These are phyloP conservation scores for Sporothrix pallida DNA, from an alignment of 2,329 filamentous ascomycete genomes.

Conservation along the genomic window DNA sequence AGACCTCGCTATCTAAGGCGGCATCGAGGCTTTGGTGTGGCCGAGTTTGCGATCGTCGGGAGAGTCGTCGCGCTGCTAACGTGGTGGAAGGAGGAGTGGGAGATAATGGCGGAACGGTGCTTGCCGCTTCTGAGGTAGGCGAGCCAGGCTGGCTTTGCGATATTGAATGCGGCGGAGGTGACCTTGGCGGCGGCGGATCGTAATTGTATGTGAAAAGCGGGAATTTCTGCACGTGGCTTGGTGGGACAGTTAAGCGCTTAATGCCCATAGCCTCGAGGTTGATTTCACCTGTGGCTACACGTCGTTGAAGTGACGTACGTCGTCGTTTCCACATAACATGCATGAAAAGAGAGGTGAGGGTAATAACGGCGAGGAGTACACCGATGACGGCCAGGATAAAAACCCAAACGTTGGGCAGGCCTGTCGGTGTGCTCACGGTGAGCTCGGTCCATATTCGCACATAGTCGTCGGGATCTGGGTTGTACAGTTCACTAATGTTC, in stretches of 20 bases:
- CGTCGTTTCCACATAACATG: constrained; percentile 76
- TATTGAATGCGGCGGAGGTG: constrained; percentile 1
- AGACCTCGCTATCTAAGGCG: not conserved
- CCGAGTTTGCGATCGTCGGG: not conserved
- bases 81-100: not conserved
- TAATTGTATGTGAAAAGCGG: constrained; percentile 78
- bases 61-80: constrained; percentile 1
- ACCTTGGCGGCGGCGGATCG: constrained; percentile 50
- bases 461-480: constrained; percentile 62
- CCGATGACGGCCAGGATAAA: constrained; percentile 75
- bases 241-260: constrained; percentile 78
- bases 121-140: not conserved
- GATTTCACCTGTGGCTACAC: constrained; percentile 78
- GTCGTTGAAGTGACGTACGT: constrained; percentile 68
- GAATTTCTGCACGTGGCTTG: constrained; percentile 71
- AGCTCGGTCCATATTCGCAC: constrained; percentile 66
- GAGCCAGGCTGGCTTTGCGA: constrained; percentile 3
- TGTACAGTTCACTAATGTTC: constrained; percentile 61
- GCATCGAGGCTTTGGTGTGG: constrained; percentile 26
- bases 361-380: constrained; percentile 71
- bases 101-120: not conserved
- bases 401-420: constrained; percentile 78
- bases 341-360: constrained; percentile 72
- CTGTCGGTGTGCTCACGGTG: constrained; percentile 52
- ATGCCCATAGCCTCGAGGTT: constrained; percentile 87